Conservation (phyloP, 1,139 yeast species). For the Spathaspora sp. region DNA sequence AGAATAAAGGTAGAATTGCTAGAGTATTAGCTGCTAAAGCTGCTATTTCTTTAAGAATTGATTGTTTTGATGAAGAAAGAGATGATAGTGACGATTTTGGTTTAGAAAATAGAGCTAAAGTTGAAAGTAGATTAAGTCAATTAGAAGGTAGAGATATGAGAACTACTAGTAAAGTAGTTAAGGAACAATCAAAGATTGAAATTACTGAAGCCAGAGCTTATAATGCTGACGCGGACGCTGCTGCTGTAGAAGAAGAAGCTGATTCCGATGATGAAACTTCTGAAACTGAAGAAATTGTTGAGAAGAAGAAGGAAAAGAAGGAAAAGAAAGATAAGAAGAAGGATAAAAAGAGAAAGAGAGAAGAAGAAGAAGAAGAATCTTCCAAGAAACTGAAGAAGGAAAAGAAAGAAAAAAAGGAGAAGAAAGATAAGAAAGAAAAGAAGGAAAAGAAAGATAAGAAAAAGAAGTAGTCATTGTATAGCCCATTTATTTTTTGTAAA, state of each 20-base stretch:
- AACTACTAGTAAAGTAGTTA: conserved; percentile 73
- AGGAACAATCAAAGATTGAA: conserved; percentile 81
- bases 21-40: conserved; percentile 99
- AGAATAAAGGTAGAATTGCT: conserved; percentile 98
- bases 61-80: conserved; percentile 95
- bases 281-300: conserved; percentile 36
- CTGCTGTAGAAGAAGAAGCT: conserved; percentile 40
- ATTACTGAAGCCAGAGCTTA: conserved; percentile 82
- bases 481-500: conserved; percentile 17
- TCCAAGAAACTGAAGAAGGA: conserved; percentile 48
- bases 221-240: conserved; percentile 90
- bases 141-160: conserved; percentile 93
- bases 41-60: conserved; percentile 93
- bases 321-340: conserved; percentile 35
- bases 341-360: conserved; percentile 45
- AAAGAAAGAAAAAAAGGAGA: conserved; percentile 42
- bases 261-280: conserved; percentile 54
- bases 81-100: conserved; percentile 95
- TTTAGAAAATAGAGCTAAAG: conserved; percentile 85
- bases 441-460: conserved; percentile 38
- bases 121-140: conserved; percentile 91
- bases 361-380: conserved; percentile 27
- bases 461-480: conserved; percentile 33
- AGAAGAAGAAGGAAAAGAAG: conserved; percentile 28
- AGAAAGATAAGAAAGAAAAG: conserved; percentile 41